These are phyloP conservation scores for Inga laurina DNA, from an alignment of 306 rosid species.

Conservation along the genomic window DNA sequence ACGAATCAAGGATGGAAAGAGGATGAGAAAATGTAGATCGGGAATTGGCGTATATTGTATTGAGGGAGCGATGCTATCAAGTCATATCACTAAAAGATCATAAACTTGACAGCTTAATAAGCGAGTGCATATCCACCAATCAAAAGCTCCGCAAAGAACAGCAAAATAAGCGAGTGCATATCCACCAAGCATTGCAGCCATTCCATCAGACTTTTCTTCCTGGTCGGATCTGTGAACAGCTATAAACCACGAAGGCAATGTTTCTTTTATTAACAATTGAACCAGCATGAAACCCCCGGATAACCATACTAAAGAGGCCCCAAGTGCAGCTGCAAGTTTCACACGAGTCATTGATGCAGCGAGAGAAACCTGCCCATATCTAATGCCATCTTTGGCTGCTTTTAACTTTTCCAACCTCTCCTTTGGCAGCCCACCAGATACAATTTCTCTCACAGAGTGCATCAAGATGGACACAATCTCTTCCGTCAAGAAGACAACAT, in stretches of 20 bases:
- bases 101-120: slow-evolving; percentile 47
- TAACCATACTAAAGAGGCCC: slow-evolving; percentile 85
- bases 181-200: slow-evolving; percentile 84
- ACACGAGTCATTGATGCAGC: slow-evolving; percentile 73
- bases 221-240: slow-evolving; percentile 66
- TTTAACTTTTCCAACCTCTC: slow-evolving; percentile 49
- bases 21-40: too few relatives aligned
- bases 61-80: too few relatives aligned
- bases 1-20: too few relatives aligned
- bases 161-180: slow-evolving; percentile 88
- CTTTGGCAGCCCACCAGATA: slow-evolving; percentile 49
- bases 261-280: slow-evolving; percentile 80
- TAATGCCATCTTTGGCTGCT: slow-evolving; percentile 48
- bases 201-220: slow-evolving; percentile 65
- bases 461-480: slow-evolving; percentile 78
- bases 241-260: slow-evolving; percentile 93
- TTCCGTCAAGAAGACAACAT: slow-evolving; percentile 68
- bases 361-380: slow-evolving; percentile 68
- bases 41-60: too few relatives aligned
- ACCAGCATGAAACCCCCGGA: slow-evolving; percentile 80
- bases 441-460: slow-evolving; percentile 77
- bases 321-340: slow-evolving; percentile 91
- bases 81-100: not conserved
- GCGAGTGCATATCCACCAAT: slow-evolving; percentile 94
- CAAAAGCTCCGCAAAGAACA: slow-evolving; percentile 80